Conservation (phyloP, 768 basidiomycete genomes). For the Lyophyllum atratum region DNA sequence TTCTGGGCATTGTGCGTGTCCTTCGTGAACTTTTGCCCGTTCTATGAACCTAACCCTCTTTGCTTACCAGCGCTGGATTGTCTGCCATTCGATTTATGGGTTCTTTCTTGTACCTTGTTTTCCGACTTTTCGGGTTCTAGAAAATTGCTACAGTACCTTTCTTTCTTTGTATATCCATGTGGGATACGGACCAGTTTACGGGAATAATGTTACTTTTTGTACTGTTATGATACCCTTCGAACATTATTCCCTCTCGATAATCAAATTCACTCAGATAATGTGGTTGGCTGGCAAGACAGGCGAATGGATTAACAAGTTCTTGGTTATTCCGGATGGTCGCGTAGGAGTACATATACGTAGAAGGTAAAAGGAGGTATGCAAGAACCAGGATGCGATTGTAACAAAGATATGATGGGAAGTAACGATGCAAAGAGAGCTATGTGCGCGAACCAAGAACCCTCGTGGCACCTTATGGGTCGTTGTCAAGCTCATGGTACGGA, state of each 20-base stretch:
- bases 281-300: background rate
- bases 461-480: conserved; percentile 24
- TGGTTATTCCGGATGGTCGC: background rate
- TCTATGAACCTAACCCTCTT: background rate
- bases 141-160: background rate
- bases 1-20: conserved; percentile 45
- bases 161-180: conserved; percentile 1
- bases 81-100: conserved; percentile 82
- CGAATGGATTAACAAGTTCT: background rate
- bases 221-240: conserved; percentile 11
- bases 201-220: conserved; percentile 3
- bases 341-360: conserved; percentile 3
- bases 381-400: background rate
- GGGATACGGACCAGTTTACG: no score
- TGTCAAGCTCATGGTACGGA: conserved; percentile 58
- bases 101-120: conserved; percentile 75
- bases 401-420: background rate
- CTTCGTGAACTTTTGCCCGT: background rate
- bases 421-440: background rate
- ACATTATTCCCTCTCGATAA: background rate
- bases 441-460: background rate
- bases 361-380: background rate
- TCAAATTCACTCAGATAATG: background rate
- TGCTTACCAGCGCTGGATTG: conserved; percentile 61
- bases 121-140: conserved; percentile 70